A percentile compares a stretch with the other conserved stretches of the same genome.
phyloP scores from a whole-genome alignment of 768 basidiomycete species.

The Galerina marginata region DNA sequence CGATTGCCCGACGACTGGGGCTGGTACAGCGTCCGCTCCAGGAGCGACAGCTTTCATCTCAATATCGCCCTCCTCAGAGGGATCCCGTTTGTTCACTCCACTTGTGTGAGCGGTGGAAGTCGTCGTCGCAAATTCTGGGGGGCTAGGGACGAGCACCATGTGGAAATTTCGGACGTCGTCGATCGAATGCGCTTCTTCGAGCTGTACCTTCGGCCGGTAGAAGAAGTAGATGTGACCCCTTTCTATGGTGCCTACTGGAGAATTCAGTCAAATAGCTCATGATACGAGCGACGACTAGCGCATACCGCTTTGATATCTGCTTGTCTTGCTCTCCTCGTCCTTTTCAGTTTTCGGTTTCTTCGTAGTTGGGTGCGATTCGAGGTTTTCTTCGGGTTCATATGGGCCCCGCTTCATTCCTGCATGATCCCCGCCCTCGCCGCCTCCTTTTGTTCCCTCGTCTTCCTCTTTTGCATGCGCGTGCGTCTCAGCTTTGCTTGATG shows the following conservation, averaged over 20 bases:
- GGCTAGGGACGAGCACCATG: conserved; percentile 63
- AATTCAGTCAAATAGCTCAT: neutral
- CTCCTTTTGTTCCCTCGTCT: conserved; percentile 8
- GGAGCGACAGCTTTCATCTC: conserved; percentile 48
- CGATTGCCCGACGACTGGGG: conserved; percentile 36
- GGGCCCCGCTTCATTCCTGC: conserved; percentile 21
- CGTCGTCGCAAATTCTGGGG: conserved; percentile 44
- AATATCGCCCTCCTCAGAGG: conserved; percentile 29
- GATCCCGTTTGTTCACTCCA: conserved; percentile 21
- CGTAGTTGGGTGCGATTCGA: conserved; percentile 21
- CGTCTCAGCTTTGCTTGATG: neutral
- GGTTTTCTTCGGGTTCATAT: conserved; percentile 7
- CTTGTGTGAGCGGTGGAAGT: conserved; percentile 6
- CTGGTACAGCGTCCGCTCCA: conserved; percentile 58
- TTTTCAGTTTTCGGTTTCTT: conserved; percentile 33
- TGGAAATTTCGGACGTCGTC: conserved; percentile 64
- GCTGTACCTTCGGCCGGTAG: conserved; percentile 62
- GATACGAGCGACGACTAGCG: neutral
- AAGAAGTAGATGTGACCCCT: conserved; percentile 70
- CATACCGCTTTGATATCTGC: conserved; percentile 26
- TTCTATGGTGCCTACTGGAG: conserved; percentile 56
- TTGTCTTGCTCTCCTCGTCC: conserved; percentile 15
- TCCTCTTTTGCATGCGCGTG: conserved; percentile 13
- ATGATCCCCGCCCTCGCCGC: conserved; percentile 10
- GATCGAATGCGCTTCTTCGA: conserved; percentile 55